These are phyloP conservation scores for Aspergillus sp. DNA, from an alignment of 2,329 filamentous ascomycete genomes.

Conservation along the genomic window DNA sequence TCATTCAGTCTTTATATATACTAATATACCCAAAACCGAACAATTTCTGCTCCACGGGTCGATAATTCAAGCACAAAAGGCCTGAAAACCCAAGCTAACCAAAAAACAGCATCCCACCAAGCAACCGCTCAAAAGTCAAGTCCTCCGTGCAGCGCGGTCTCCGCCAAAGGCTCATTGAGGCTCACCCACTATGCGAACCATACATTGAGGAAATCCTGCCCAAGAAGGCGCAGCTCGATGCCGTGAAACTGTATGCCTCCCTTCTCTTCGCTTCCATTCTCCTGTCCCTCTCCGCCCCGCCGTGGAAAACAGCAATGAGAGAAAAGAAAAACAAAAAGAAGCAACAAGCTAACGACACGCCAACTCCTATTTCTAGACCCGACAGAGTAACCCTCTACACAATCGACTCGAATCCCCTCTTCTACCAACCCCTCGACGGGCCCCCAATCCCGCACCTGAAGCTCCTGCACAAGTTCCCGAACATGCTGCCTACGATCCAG, in stretches of 20 bases:
- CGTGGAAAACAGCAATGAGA: not conserved
- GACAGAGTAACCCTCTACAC: slow-evolving; percentile 89
- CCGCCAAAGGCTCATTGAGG: slow-evolving; percentile 75
- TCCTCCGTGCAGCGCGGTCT: slow-evolving; percentile 89
- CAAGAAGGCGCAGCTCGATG: slow-evolving; percentile 87
- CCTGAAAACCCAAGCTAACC: slow-evolving; percentile 14
- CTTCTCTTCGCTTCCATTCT: slow-evolving; percentile 3
- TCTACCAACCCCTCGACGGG: slow-evolving; percentile 82
- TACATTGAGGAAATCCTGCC: slow-evolving; percentile 93
- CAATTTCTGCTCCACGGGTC: not conserved
- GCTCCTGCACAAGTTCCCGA: slow-evolving; percentile 86
- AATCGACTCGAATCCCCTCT: slow-evolving; percentile 73
- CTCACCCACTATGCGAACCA: slow-evolving; percentile 81
- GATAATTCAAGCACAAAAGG: slow-evolving; percentile 16
- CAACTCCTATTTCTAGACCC: slow-evolving; percentile 44
- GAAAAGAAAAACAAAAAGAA: not conserved
- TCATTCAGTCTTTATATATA: not conserved
- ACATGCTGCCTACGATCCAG: slow-evolving; percentile 77
- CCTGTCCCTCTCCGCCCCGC: not conserved
- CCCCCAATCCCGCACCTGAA: slow-evolving; percentile 82
- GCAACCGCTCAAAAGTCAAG: slow-evolving; percentile 94
- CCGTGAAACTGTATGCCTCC: slow-evolving; percentile 72
- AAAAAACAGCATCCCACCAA: slow-evolving; percentile 63
- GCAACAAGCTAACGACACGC: not conserved
- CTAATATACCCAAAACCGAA: too few relatives aligned